Evolutionary conservation across 768 basidiomycete genomes (phyloP).

Genomic region (Neoboletus brunneissimus): DNA sequence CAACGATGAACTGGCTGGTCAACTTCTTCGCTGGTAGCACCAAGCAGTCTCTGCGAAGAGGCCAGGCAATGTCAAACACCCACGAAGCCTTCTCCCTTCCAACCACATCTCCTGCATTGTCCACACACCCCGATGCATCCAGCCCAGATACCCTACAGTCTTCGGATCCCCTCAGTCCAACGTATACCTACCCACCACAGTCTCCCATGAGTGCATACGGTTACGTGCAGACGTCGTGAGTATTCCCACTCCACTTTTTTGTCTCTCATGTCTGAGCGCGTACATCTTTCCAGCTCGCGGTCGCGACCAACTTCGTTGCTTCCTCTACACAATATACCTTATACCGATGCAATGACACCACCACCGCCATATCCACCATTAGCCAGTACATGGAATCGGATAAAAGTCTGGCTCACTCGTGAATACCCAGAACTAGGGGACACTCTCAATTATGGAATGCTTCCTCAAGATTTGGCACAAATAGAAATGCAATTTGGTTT

Average conservation of each 20-base stretch:
- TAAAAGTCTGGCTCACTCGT: constrained; percentile 75
- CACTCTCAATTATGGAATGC: constrained; percentile 90
- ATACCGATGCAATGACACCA: constrained; percentile 39
- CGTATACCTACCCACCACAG: constrained; percentile 80
- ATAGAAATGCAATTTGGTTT: constrained; percentile 86
- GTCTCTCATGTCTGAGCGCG: constrained; percentile 2
- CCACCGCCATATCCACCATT: constrained; percentile 67
- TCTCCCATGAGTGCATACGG: constrained; percentile 53
- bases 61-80: constrained; percentile 72
- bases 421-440: constrained; percentile 95
- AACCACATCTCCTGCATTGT: constrained; percentile 59
- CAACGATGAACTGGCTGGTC: constrained; percentile 69
- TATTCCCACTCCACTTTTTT: constrained; percentile 7
- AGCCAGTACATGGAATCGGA: constrained; percentile 77
- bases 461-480: constrained; percentile 72
- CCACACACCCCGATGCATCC: constrained; percentile 58
- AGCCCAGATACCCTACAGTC: constrained; percentile 50
- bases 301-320: constrained; percentile 58
- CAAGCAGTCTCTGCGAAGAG: constrained; percentile 48
- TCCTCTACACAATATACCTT: constrained; percentile 60
- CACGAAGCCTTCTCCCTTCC: constrained; percentile 89
- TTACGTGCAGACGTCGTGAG: constrained; percentile 57
- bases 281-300: constrained; percentile 31
- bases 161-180: constrained; percentile 46
- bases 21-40: constrained; percentile 58